Conservation (phyloP, 768 basidiomycete species). For the Lactarius pseudohatsudake region DNA sequence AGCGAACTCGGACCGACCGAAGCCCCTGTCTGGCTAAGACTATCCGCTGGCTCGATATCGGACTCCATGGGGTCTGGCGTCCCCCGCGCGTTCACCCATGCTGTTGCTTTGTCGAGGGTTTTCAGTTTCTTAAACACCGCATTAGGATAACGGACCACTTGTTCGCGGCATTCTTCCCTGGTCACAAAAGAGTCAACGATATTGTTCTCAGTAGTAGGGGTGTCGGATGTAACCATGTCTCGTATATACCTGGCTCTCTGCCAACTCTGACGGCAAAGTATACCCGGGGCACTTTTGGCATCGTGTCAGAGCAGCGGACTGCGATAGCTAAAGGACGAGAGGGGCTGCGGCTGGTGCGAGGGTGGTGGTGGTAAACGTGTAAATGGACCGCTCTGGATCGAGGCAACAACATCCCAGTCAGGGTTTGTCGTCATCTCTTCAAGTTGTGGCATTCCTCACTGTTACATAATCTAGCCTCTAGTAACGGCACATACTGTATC, state of each 20-base stretch:
- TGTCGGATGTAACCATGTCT: conserved; percentile 55
- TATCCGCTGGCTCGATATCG: background rate
- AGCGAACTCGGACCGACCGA: no score
- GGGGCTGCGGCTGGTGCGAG: background rate
- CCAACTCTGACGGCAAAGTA: conserved; percentile 76
- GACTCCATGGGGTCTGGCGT: background rate
- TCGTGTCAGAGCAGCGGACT: background rate
- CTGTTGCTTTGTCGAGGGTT: conserved; percentile 54
- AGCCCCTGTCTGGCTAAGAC: background rate
- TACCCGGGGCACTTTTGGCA: conserved; percentile 19
- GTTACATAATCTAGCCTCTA: no score
- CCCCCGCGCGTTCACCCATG: conserved; percentile 42
- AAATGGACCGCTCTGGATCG: background rate
- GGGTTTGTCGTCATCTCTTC: no score
- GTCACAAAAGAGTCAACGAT: conserved; percentile 9
- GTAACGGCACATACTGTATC: no score
- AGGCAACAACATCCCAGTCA: no score
- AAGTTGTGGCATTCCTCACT: no score
- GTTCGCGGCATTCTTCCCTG: conserved; percentile 72
- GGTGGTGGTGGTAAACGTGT: background rate
- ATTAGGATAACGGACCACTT: conserved; percentile 62
- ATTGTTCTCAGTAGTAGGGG: background rate
- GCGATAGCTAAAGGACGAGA: background rate
- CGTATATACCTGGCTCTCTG: conserved; percentile 60
- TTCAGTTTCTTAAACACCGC: conserved; percentile 70